Conservation (phyloP, 2,329 filamentous ascomycete species). For the Cordyceps militaris region DNA sequence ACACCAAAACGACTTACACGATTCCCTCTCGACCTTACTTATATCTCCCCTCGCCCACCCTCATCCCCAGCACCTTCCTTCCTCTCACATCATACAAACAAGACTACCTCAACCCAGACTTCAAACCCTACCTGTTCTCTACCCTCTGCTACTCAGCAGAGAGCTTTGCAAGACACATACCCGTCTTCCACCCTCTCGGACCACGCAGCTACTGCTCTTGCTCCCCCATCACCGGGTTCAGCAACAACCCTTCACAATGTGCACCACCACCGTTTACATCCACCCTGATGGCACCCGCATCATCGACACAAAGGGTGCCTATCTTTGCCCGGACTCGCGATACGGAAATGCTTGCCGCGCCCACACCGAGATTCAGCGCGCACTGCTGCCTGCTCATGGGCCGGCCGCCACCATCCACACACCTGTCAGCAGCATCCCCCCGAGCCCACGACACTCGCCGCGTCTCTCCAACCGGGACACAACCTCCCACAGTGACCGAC, state of each 20-base stretch:
- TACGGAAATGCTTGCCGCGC: conserved; percentile 35
- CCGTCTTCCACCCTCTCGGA: background rate
- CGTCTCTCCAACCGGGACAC: conserved; percentile 22
- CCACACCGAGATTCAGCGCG: conserved; percentile 30
- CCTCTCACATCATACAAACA: background rate
- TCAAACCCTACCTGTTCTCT: background rate
- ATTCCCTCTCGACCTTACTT: background rate
- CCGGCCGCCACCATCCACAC: conserved; percentile 19
- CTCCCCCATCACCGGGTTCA: background rate
- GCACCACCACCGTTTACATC: conserved; percentile 39
- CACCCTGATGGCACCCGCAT: conserved; percentile 37
- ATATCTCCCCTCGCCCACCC: conserved; percentile 6
- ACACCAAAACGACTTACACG: conserved; percentile 5
- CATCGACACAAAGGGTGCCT: conserved; percentile 25
- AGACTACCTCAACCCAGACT: background rate
- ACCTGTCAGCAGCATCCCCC: conserved; percentile 28
- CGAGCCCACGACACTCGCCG: conserved; percentile 31
- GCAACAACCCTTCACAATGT: conserved; percentile 36
- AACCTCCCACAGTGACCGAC: background rate
- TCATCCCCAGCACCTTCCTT: background rate
- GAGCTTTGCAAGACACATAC: background rate
- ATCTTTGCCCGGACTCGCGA: conserved; percentile 33
- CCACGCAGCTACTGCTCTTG: background rate
- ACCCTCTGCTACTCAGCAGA: conserved; percentile 3
- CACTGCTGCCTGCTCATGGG: background rate